These are phyloP conservation scores for Eucalyptus curtisii DNA, from an alignment of 345 rosid species.

Conservation along the genomic window DNA sequence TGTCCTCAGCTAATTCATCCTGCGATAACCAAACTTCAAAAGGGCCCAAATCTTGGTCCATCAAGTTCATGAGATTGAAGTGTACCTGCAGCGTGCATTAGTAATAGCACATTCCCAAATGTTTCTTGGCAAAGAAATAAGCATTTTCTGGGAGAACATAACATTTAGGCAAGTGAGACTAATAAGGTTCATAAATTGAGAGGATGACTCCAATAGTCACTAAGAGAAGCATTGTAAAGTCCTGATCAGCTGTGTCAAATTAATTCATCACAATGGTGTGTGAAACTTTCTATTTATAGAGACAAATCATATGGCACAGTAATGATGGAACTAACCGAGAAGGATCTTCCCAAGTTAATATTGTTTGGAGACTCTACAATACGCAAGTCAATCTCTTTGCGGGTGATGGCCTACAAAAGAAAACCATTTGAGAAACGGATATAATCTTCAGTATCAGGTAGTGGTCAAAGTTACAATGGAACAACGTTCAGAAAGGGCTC, in stretches of 20 bases:
- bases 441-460: background rate
- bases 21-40: constrained; percentile 68
- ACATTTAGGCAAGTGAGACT: background rate
- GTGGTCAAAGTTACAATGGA: background rate
- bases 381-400: constrained; percentile 64
- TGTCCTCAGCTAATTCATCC: constrained; percentile 44
- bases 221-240: background rate
- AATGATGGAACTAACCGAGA: constrained; percentile 29
- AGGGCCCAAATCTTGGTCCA: constrained; percentile 66
- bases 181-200: background rate
- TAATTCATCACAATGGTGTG: background rate
- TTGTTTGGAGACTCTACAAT: constrained; percentile 47
- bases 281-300: background rate
- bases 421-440: background rate
- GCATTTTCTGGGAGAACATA: background rate
- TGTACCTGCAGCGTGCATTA: constrained; percentile 31
- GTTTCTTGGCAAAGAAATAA: background rate
- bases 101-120: background rate
- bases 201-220: background rate
- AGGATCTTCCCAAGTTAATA: constrained; percentile 58
- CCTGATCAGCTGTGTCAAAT: background rate
- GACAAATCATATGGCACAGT: background rate
- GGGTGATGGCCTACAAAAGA: constrained; percentile 42
- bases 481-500: background rate
- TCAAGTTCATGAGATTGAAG: constrained; percentile 67